These are phyloP conservation scores for Termitomyces heimii DNA, from an alignment of 768 basidiomycete genomes.

Conservation along the genomic window DNA sequence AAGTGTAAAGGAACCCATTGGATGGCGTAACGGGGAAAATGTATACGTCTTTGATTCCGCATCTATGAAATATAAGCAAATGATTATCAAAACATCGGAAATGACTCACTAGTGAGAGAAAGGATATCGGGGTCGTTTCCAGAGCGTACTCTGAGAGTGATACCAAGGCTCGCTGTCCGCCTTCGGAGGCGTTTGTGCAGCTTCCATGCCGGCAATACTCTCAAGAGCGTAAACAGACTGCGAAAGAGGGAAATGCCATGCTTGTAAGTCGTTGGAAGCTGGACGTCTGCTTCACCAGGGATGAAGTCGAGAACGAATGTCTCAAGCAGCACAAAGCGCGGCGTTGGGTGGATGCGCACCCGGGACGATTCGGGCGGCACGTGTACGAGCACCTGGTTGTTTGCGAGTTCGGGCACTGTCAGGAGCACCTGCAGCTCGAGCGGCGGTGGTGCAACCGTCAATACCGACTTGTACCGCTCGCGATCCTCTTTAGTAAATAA, in stretches of 20 bases:
- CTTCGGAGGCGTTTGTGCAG: conserved; percentile 56
- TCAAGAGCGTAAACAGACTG: conserved; percentile 65
- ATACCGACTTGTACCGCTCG: conserved; percentile 56
- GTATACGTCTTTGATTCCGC: conserved; percentile 44
- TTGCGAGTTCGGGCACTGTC: conserved; percentile 59
- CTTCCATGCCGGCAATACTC: conserved; percentile 74
- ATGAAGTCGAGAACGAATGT: conserved; percentile 53
- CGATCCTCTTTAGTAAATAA: conserved; percentile 56
- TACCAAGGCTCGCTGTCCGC: conserved; percentile 34
- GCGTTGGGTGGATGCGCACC: conserved; percentile 62
- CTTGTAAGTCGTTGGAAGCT: conserved; percentile 78
- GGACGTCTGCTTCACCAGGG: conserved; percentile 37
- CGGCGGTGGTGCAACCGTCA: conserved; percentile 37
- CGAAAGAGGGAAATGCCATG: conserved; percentile 80
- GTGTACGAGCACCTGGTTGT: conserved; percentile 71
- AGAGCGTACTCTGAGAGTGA: conserved; percentile 40
- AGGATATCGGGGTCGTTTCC: conserved; percentile 19
- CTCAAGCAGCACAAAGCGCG: conserved; percentile 67
- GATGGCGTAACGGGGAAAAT: conserved; percentile 66
- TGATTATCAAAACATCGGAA: conserved; percentile 20
- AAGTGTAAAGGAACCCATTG: conserved; percentile 56
- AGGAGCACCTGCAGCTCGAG: conserved; percentile 69
- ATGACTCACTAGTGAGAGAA: conserved; percentile 14
- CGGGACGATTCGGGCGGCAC: conserved; percentile 52
- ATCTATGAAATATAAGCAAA: conserved; percentile 32